Evolutionary conservation across 768 basidiomycete genomes (phyloP).

Genomic region (Rhodotorula sphaerocarpa): DNA sequence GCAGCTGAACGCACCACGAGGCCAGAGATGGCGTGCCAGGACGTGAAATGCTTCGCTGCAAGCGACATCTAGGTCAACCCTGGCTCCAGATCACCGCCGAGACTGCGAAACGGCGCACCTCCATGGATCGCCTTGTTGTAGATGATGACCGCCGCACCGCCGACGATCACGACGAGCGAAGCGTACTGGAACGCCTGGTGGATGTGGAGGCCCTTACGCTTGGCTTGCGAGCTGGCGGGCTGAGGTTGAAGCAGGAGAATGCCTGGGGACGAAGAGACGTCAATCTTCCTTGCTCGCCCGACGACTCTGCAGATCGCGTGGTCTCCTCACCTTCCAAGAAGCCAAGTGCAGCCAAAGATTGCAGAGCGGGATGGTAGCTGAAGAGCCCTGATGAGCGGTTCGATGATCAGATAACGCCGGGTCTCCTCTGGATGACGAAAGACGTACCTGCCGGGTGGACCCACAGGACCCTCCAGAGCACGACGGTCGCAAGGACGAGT

Average conservation of each 20-base stretch:
- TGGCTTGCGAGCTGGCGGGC: constrained; percentile 8
- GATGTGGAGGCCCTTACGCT: constrained; percentile 23
- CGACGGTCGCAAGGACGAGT: constrained; percentile 2
- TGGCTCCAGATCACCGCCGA: too few species aligned
- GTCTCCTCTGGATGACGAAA: background rate
- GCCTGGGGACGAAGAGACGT: background rate
- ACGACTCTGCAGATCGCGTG: too few species aligned
- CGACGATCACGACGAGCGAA: constrained; percentile 18
- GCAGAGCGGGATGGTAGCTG: constrained; percentile 33
- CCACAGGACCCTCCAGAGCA: background rate
- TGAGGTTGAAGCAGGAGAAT: constrained; percentile 35
- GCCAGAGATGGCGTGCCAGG: constrained; percentile 34
- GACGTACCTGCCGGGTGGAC: constrained; percentile 6
- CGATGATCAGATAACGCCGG: background rate
- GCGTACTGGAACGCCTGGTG: constrained; percentile 34
- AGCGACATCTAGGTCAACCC: too few species aligned
- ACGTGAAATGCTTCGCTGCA: constrained; percentile 31
- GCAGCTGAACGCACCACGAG: constrained; percentile 9
- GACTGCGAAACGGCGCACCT: constrained; percentile 10
- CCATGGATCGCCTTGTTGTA: constrained; percentile 35
- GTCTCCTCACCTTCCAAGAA: constrained; percentile 34
- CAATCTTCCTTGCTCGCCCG: too few species aligned
- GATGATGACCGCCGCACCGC: constrained; percentile 27
- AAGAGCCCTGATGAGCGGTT: constrained; percentile 20
- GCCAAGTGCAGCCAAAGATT: constrained; percentile 23